Percentiles rank a stretch among this genome's conserved stretches.
These are phyloP conservation scores for Neofusicoccum cordaticola DNA, from an alignment of 2,329 filamentous ascomycete genomes.

Conservation along the genomic window DNA sequence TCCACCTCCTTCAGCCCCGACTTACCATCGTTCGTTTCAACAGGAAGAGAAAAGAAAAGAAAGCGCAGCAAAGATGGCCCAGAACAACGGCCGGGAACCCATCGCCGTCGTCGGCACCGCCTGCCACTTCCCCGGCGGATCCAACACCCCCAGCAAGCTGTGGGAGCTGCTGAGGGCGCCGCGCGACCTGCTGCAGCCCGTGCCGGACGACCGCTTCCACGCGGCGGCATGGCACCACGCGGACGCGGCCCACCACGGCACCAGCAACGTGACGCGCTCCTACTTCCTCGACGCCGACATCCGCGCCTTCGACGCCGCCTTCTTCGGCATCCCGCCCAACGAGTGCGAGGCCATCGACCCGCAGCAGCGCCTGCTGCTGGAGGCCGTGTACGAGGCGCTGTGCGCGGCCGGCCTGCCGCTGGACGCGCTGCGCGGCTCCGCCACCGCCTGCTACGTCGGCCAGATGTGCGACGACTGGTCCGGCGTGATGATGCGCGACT, in stretches of 20 bases:
- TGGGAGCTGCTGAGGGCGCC: slow-evolving; percentile 27
- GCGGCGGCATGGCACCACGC: slow-evolving; percentile 22
- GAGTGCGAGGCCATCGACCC: slow-evolving; percentile 17
- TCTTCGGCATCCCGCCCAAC: too few relatives aligned
- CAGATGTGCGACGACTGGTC: background rate
- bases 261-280: slow-evolving; percentile 4
- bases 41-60: too few relatives aligned
- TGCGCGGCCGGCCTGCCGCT: slow-evolving; percentile 11
- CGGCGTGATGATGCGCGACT: too few relatives aligned
- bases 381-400: slow-evolving; percentile 20
- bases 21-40: too few relatives aligned
- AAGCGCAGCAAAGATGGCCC: too few relatives aligned
- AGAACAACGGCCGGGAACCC: slow-evolving; percentile 15
- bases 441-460: slow-evolving; percentile 14
- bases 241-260: slow-evolving; percentile 16
- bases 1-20: too few relatives aligned
- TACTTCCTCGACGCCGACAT: slow-evolving; percentile 19
- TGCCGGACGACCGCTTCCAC: slow-evolving; percentile 32
- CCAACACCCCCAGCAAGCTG: slow-evolving; percentile 27
- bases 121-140: slow-evolving; percentile 27
- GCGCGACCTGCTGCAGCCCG: slow-evolving; percentile 27
- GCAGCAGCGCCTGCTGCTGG: slow-evolving; percentile 20
- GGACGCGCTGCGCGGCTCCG: slow-evolving; percentile 5
- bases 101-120: slow-evolving; percentile 43
- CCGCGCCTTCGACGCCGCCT: background rate